These are phyloP conservation scores for Wallacemonas sp. DNA, from an alignment of 208 protist species.

Conservation along the genomic window DNA sequence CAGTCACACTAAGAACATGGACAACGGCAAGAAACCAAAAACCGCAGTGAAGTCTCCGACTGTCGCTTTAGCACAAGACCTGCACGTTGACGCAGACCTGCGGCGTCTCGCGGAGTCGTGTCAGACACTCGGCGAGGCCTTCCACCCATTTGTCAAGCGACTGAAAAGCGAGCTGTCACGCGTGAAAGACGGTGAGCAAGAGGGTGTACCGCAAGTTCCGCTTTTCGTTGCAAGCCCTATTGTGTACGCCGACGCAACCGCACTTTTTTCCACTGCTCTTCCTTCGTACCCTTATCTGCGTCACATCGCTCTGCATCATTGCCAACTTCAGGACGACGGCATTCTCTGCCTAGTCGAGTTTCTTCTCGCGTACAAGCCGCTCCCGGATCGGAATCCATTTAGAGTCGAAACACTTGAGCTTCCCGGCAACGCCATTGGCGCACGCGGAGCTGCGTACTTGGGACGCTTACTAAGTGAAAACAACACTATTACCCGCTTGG, in stretches of 20 bases:
- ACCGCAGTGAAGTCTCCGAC: conserved; percentile 30
- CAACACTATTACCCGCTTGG: conserved; percentile 55
- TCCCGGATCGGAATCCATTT: conserved; percentile 74
- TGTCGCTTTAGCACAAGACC: conserved; percentile 54
- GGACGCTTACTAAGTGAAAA: conserved; percentile 66
- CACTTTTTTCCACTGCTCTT: conserved; percentile 56
- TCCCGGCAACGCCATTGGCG: conserved; percentile 64
- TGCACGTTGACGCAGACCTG: conserved; percentile 78
- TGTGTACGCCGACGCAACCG: conserved; percentile 35
- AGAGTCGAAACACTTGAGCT: conserved; percentile 81
- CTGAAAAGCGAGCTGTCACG: conserved; percentile 61
- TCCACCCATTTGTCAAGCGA: conserved; percentile 68
- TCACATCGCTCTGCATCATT: conserved; percentile 72
- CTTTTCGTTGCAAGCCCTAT: conserved; percentile 68
- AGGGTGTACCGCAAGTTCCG: conserved; percentile 65
- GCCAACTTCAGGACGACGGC: conserved; percentile 71
- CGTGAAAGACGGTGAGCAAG: conserved; percentile 81
- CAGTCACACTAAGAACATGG: background rate
- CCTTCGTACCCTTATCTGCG: conserved; percentile 75
- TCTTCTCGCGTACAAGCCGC: conserved; percentile 64
- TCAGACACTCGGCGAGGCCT: conserved; percentile 40
- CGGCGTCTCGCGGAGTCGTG: conserved; percentile 60
- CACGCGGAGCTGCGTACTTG: conserved; percentile 65
- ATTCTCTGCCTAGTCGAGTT: conserved; percentile 79
- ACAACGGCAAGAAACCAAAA: background rate